phyloP scores from a whole-genome alignment of 1,139 yeast genomes.

The Blastobotrys illinoisensis region DNA sequence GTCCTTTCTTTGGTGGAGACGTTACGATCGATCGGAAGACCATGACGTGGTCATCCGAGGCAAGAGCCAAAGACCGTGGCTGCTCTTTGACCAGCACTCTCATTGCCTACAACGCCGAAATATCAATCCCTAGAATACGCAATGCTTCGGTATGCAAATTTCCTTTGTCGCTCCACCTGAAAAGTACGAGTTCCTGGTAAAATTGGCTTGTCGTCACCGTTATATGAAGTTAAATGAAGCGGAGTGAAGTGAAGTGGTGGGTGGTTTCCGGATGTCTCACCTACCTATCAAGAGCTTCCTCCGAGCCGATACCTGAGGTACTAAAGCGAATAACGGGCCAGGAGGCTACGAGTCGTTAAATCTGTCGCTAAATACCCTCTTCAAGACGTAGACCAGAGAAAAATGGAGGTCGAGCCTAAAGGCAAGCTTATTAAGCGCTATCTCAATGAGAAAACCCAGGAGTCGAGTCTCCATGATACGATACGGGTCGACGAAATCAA shows the following conservation, averaged over 20 bases:
- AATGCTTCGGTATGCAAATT: neutral
- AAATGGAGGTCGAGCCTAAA: conserved; percentile 9
- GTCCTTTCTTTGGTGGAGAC: conserved; percentile 6
- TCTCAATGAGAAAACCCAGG: conserved; percentile 5
- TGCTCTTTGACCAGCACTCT: conserved; percentile 30
- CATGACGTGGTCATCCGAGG: conserved; percentile 30
- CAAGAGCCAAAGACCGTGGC: conserved; percentile 35
- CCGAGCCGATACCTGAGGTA: neutral
- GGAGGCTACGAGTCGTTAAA: neutral
- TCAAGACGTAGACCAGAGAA: neutral
- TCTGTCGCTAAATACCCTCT: neutral
- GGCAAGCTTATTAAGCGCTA: conserved; percentile 9
- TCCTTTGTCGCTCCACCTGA: neutral
- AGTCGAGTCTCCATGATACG: neutral
- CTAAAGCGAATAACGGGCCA: neutral
- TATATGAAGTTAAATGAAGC: neutral
- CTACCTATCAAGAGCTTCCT: neutral
- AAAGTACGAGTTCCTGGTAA: neutral
- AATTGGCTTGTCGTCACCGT: neutral
- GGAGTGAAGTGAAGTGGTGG: neutral
- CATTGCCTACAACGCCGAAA: conserved; percentile 20
- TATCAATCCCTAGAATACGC: neutral
- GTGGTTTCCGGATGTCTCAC: neutral
- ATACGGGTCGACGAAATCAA: conserved; percentile 1
- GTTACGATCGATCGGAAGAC: conserved; percentile 31